These are phyloP conservation scores for Aspergillus pseudotamarii DNA, from an alignment of 2,329 filamentous ascomycete species.

Conservation along the genomic window DNA sequence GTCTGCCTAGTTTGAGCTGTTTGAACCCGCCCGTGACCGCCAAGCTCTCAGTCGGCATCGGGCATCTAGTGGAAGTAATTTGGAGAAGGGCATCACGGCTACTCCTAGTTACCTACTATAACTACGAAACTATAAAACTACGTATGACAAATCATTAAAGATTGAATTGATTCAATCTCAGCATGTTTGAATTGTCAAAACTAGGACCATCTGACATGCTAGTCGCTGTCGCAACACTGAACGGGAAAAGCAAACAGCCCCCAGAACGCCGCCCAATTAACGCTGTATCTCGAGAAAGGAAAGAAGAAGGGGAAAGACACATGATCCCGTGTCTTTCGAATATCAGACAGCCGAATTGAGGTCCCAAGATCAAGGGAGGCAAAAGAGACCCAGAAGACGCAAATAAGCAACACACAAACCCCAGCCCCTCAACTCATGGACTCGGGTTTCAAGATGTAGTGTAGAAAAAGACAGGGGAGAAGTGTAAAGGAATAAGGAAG, in stretches of 20 bases:
- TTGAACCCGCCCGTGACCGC: slow-evolving; percentile 17
- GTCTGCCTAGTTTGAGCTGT: slow-evolving; percentile 30
- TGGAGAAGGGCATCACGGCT: not conserved
- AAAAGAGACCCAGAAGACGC: slow-evolving; percentile 6
- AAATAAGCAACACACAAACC: slow-evolving; percentile 12
- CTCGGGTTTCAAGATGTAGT: not conserved
- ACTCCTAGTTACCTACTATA: not conserved
- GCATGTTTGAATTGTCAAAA: slow-evolving; percentile 9
- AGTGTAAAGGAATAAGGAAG: slow-evolving; percentile 18
- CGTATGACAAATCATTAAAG: not conserved
- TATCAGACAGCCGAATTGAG: slow-evolving; percentile 25
- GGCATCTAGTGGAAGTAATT: not conserved
- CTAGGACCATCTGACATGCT: slow-evolving; percentile 8
- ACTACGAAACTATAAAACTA: not conserved
- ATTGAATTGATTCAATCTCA: slow-evolving; percentile 6
- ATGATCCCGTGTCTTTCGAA: slow-evolving; percentile 17
- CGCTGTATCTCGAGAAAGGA: slow-evolving; percentile 2
- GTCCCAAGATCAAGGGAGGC: slow-evolving; percentile 6
- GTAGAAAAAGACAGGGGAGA: not conserved
- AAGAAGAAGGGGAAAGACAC: slow-evolving; percentile 8
- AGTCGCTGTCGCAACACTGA: not conserved
- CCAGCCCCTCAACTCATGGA: slow-evolving; percentile 3
- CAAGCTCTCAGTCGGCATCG: slow-evolving; percentile 12
- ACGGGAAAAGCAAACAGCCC: slow-evolving; percentile 16
- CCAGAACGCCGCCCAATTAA: slow-evolving; percentile 23